Conservation (phyloP, 2,329 filamentous ascomycete genomes). For the Penicillium sp. region DNA sequence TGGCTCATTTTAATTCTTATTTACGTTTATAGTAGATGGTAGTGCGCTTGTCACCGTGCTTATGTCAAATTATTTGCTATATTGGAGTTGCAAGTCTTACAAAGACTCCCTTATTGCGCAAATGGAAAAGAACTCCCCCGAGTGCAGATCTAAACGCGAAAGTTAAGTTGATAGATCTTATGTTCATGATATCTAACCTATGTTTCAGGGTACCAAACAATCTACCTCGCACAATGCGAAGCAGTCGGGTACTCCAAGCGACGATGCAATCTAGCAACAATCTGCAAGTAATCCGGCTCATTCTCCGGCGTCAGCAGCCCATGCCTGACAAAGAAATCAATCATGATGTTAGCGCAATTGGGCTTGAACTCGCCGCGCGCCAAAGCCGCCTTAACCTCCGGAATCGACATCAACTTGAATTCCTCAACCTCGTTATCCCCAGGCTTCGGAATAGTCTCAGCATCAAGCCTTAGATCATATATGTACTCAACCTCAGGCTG, state of each 20-base stretch:
- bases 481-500: slow-evolving; percentile 92
- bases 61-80: background rate
- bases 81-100: background rate
- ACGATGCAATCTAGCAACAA: slow-evolving; percentile 73
- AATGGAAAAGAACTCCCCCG: background rate
- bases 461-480: slow-evolving; percentile 79
- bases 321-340: slow-evolving; percentile 89
- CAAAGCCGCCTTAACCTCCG: slow-evolving; percentile 72
- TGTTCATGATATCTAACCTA: background rate
- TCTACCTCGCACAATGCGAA: slow-evolving; percentile 27
- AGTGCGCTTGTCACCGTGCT: background rate
- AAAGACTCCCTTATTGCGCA: background rate
- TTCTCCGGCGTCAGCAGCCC: slow-evolving; percentile 76
- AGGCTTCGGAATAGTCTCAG: slow-evolving; percentile 68
- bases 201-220: background rate
- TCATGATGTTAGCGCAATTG: slow-evolving; percentile 78
- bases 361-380: slow-evolving; percentile 80
- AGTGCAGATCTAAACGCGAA: background rate
- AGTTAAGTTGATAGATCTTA: background rate
- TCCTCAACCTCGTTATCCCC: slow-evolving; percentile 86
- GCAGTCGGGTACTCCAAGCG: slow-evolving; percentile 76
- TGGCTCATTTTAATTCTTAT: background rate
- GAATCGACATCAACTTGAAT: slow-evolving; percentile 74
- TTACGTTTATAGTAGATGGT: background rate
- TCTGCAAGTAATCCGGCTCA: slow-evolving; percentile 75